Percentiles rank a stretch among this genome's conserved stretches.
These are phyloP conservation scores for Nicotiana otophora DNA, from an alignment of 257 asterid genomes.

Conservation along the genomic window DNA sequence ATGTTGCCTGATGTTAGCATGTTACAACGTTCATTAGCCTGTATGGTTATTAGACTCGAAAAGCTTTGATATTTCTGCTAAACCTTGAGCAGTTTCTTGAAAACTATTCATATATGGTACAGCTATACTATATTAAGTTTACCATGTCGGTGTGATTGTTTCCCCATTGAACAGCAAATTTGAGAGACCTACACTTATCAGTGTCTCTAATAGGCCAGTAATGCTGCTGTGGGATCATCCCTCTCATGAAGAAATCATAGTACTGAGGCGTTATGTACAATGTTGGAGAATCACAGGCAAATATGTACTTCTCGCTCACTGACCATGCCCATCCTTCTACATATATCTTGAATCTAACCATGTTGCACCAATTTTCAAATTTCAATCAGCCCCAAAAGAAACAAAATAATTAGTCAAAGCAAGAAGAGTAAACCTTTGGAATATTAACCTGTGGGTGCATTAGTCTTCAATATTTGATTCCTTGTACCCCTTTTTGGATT, in stretches of 20 bases:
- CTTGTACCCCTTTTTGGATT: not conserved
- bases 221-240: slow-evolving; percentile 8
- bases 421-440: not conserved
- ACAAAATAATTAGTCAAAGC: not conserved
- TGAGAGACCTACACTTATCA: slow-evolving; percentile 13
- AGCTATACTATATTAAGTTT: not conserved
- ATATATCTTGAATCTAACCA: slow-evolving; percentile 9
- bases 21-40: too few relatives aligned
- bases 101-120: too few relatives aligned
- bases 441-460: not conserved
- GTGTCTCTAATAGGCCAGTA: slow-evolving; percentile 10
- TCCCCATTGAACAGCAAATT: slow-evolving; percentile 19
- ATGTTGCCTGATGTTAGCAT: too few relatives aligned
- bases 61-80: too few relatives aligned
- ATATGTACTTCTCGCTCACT: slow-evolving; percentile 13
- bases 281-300: slow-evolving; percentile 13
- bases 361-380: not conserved
- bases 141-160: not conserved
- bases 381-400: not conserved
- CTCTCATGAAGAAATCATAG: slow-evolving; percentile 19
- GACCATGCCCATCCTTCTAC: slow-evolving; percentile 18
- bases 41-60: too few relatives aligned
- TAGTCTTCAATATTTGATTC: slow-evolving; percentile 6
- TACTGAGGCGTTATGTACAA: not conserved
- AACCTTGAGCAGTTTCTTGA: too few relatives aligned